Conservation (phyloP, 2,329 filamentous ascomycete genomes). For the Chaetomiaceae sp. region DNA sequence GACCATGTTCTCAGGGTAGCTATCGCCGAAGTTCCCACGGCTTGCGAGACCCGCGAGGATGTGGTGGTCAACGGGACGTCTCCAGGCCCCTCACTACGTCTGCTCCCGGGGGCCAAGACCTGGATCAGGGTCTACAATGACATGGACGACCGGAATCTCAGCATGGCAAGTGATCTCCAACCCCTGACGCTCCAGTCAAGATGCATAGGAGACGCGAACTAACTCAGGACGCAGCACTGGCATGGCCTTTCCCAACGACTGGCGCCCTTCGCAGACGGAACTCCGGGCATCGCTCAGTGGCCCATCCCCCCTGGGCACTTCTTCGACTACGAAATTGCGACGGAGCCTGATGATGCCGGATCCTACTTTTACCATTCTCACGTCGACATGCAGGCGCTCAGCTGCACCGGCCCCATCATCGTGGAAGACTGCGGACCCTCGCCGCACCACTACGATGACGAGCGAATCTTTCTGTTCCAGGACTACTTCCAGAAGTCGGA, state of each 20-base stretch:
- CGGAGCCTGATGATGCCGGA: slow-evolving; percentile 49
- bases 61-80: slow-evolving; percentile 48
- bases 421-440: slow-evolving; percentile 44
- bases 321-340: slow-evolving; percentile 63
- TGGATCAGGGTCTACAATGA: slow-evolving; percentile 59
- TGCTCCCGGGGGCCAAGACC: slow-evolving; percentile 41
- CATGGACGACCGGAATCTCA: slow-evolving; percentile 48
- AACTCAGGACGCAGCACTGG: slow-evolving; percentile 50
- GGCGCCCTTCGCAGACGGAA: slow-evolving; percentile 61
- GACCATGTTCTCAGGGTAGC: slow-evolving; percentile 45
- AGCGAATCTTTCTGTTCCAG: slow-evolving; percentile 49
- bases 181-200: too few relatives aligned
- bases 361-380: slow-evolving; percentile 68
- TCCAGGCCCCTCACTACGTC: slow-evolving; percentile 45
- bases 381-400: slow-evolving; percentile 56
- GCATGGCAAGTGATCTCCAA: slow-evolving; percentile 41
- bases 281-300: slow-evolving; percentile 58
- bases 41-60: slow-evolving; percentile 38
- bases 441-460: slow-evolving; percentile 59
- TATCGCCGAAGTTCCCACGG: slow-evolving; percentile 37
- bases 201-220: background rate
- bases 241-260: slow-evolving; percentile 57
- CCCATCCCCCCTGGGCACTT: slow-evolving; percentile 57
- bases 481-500: slow-evolving; percentile 57
- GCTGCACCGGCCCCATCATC: slow-evolving; percentile 53